Evolutionary conservation across 108 stramenopile species (phyloP).

Genomic region (Nitzschia sp.): DNA sequence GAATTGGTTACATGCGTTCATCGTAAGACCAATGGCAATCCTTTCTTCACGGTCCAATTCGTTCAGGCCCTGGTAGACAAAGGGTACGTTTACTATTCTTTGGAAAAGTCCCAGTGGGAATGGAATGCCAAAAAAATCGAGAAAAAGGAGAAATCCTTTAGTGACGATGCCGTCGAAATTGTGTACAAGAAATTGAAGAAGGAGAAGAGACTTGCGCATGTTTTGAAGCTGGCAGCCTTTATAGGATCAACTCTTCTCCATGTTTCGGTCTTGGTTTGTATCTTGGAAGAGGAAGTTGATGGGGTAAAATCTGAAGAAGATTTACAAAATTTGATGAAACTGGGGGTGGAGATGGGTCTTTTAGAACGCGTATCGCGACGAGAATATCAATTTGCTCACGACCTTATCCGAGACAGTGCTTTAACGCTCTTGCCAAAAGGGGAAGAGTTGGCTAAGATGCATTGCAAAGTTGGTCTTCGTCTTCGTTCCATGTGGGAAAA

Average conservation of each 20-base stretch:
- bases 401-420: background rate
- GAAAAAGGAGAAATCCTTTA: background rate
- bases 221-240: conserved; percentile 8
- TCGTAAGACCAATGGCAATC: conserved; percentile 9
- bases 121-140: background rate
- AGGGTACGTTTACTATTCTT: background rate
- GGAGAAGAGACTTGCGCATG: background rate
- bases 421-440: background rate
- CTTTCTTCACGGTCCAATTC: background rate
- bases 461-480: background rate
- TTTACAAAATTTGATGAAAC: background rate
- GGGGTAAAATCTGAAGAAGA: conserved; percentile 2
- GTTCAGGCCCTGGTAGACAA: background rate
- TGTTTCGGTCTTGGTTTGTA: background rate
- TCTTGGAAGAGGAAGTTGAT: conserved; percentile 2
- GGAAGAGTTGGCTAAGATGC: conserved; percentile 4
- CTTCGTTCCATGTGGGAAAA: conserved; percentile 10
- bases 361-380: background rate
- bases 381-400: conserved; percentile 10
- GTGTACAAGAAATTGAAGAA: background rate
- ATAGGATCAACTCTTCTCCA: background rate
- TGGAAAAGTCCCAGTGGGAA: background rate
- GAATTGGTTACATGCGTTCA: background rate
- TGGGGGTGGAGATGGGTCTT: conserved; percentile 4
- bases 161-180: background rate